Evolutionary conservation across 768 basidiomycete species (phyloP).

Genomic region (Boletus tylopilopsis): DNA sequence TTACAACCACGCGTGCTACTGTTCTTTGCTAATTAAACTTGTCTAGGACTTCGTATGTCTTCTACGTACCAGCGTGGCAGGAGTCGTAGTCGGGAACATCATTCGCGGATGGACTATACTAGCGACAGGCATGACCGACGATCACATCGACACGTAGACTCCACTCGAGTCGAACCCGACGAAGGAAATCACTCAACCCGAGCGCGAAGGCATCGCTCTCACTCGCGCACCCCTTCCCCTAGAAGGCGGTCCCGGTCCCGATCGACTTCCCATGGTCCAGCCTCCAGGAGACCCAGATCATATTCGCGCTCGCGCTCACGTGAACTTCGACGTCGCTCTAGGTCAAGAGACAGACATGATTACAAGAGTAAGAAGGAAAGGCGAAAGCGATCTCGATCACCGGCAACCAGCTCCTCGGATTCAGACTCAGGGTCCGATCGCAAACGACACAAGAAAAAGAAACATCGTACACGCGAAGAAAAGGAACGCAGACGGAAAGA

Average conservation of each 20-base stretch:
- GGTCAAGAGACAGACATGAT: conserved; percentile 30
- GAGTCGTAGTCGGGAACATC: conserved; percentile 19
- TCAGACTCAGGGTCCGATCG: conserved; percentile 30
- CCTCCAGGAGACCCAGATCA: conserved; percentile 12
- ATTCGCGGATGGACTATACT: conserved; percentile 10
- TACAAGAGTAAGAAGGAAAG: conserved; percentile 25
- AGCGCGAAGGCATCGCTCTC: conserved; percentile 12
- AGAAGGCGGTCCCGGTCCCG: conserved; percentile 23
- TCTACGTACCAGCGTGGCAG: conserved; percentile 21
- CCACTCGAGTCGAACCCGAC: conserved; percentile 9
- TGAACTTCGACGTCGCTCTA: conserved; percentile 31
- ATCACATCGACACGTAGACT: conserved; percentile 13
- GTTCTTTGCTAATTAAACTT: neutral
- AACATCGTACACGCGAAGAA: conserved; percentile 43
- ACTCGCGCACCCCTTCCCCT: conserved; percentile 22
- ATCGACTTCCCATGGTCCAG: conserved; percentile 23
- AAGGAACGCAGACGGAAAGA: conserved; percentile 56
- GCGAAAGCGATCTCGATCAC: conserved; percentile 34
- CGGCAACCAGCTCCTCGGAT: conserved; percentile 41
- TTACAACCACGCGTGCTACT: neutral
- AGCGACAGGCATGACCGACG: conserved; percentile 17
- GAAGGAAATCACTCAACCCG: conserved; percentile 6
- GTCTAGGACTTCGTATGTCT: conserved; percentile 14
- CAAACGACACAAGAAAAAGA: conserved; percentile 43
- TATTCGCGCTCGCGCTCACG: conserved; percentile 27